Base-by-base conservation (phyloP, 441 rosid genomes). In the Capsella rubella region DNA sequence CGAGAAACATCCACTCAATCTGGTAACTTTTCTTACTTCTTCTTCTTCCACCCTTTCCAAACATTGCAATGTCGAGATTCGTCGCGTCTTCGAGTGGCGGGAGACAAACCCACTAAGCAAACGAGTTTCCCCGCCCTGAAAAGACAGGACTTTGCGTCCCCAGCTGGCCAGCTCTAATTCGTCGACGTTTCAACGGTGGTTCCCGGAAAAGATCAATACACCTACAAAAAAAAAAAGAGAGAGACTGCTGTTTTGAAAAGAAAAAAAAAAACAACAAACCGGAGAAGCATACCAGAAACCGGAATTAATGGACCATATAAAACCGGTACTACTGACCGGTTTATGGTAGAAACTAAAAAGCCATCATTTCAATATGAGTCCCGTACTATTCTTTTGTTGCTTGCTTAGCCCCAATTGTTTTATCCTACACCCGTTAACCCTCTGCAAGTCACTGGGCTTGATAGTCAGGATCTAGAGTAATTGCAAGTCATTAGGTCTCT, bases 141-240 rank as follows among this genome's bases (percentile, higher is more conserved):
- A 72, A 77, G 60, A 65, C 75, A 78, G 73, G 72, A 67, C 78
- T 69, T 76, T 58, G 50, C 40, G 35, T 71, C 64, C 71, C 71
- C 76, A 64, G 40, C 40, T 75, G 71, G 94, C 94, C 91, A 87
- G 94, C 78, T 63, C 77, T 75, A 45, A 63, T 64, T 64, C 52
- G 72, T 52, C 6, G 49, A 52, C 12, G 42, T 10, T 50, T 27
- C 31, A 34, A 32, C 35, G 57, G 46, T 67, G 18, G 62, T 51
- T 51, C 51, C 73, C 79, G 54, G 52, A 8, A 37, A 42, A 62
- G 43, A 35, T 55, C 4, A 35, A 43, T 25, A 59, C 49, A 49
- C 55, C 32, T 3, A 5, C n/a, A 16, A 10, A 5, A 46, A 14
- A 13, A 27, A 52, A 13, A 25, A 16, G 34, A 62, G 27, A 4